phyloP scores from a whole-genome alignment of 257 asterid genomes.

The Echites panduratus region DNA sequence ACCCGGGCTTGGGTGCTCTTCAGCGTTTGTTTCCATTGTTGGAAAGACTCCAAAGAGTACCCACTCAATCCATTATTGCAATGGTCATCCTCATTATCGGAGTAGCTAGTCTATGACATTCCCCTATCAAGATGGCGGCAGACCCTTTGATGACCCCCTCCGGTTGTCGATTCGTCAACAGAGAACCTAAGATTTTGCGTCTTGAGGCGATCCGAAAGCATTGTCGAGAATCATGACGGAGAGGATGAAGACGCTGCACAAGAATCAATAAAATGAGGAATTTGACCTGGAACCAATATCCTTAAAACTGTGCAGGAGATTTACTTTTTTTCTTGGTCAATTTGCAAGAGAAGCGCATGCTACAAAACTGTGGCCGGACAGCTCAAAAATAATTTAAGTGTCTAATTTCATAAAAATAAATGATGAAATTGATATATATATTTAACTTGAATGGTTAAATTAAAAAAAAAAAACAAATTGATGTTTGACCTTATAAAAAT shows the following conservation, averaged over 20 bases:
- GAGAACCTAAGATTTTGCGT: slow-evolving; percentile 48
- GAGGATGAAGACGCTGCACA: slow-evolving; percentile 30
- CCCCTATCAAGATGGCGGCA: slow-evolving; percentile 44
- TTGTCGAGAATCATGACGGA: slow-evolving; percentile 47
- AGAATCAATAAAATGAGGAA: slow-evolving; percentile 20
- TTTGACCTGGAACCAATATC: slow-evolving; percentile 25
- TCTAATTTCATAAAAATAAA: too few relatives aligned
- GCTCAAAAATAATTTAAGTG: too few relatives aligned
- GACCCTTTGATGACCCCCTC: slow-evolving; percentile 30
- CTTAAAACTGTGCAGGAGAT: too few relatives aligned
- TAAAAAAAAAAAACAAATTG: too few relatives aligned
- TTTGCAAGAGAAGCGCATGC: too few relatives aligned
- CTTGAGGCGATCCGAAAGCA: slow-evolving; percentile 43
- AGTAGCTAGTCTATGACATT: slow-evolving; percentile 62
- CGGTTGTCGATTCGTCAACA: slow-evolving; percentile 35
- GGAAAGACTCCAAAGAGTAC: slow-evolving; percentile 61
- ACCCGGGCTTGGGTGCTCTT: slow-evolving; percentile 40
- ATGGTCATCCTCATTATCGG: slow-evolving; percentile 58
- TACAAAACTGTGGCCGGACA: too few relatives aligned
- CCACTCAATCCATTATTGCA: slow-evolving; percentile 67
- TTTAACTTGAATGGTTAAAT: too few relatives aligned
- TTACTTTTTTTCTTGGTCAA: too few relatives aligned
- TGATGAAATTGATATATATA: too few relatives aligned
- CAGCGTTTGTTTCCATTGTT: slow-evolving; percentile 66
- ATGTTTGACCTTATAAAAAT: too few relatives aligned